Evolutionary conservation across 495 filamentous ascomycete species (phyloP).

Genomic region (Penicillium flavigenum): DNA sequence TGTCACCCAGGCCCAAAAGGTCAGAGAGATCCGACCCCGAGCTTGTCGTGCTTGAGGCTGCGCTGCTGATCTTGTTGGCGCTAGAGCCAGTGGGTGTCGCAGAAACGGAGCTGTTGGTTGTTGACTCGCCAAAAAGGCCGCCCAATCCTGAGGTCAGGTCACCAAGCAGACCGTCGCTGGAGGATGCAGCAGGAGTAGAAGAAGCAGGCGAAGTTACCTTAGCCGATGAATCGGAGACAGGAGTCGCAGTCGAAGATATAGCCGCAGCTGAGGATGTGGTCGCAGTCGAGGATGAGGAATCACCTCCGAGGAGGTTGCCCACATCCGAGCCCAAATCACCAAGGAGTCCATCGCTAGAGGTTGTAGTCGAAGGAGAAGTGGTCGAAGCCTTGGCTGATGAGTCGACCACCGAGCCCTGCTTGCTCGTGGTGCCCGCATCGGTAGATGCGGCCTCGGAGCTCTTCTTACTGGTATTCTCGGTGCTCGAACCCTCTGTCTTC

Average conservation of each 20-base stretch:
- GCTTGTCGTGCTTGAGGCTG: slow-evolving; percentile 1
- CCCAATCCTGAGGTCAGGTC: slow-evolving; percentile 2
- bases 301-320: not conserved
- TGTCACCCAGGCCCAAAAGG: slow-evolving; percentile 9
- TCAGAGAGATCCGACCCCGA: slow-evolving; percentile 9
- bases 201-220: slow-evolving; percentile 12
- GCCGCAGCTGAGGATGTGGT: not conserved
- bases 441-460: slow-evolving; percentile 17
- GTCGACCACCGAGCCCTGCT: slow-evolving; percentile 1
- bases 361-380: slow-evolving; percentile 2
- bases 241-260: not conserved
- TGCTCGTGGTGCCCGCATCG: slow-evolving; percentile 11
- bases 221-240: not conserved
- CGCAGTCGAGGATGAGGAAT: not conserved
- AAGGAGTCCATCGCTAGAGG: slow-evolving; percentile 5
- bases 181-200: slow-evolving; percentile 13
- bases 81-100: slow-evolving; percentile 8
- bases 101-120: slow-evolving; percentile 11
- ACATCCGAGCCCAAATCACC: slow-evolving; percentile 3
- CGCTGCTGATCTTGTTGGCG: slow-evolving; percentile 1
- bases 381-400: slow-evolving; percentile 1
- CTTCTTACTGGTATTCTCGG: not conserved
- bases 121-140: slow-evolving; percentile 6
- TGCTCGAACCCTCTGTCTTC: slow-evolving; percentile 15
- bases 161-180: slow-evolving; percentile 1